Evolutionary conservation across 2,329 filamentous ascomycete genomes (phyloP), one percentile per base, ranked within the genome.

Genomic region (Myrmaecium sp.): DNA sequence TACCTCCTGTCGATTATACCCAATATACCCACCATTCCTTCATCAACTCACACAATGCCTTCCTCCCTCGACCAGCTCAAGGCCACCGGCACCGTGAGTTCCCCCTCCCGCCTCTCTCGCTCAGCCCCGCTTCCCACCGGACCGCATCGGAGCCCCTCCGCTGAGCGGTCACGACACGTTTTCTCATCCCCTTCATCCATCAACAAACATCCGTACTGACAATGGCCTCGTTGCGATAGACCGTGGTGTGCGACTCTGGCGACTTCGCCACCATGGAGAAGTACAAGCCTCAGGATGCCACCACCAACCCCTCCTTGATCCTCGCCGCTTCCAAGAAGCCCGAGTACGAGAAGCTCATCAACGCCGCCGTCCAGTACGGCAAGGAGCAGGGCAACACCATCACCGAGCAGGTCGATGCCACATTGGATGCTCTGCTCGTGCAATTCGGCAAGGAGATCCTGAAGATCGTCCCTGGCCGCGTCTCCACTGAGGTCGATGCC

Each of bases 221-320:
- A 31, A 30, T 32, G 26, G 17, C 27, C 16, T 20, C 27, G 11
- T 23, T 22, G 29, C 8, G 21, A 41, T 51, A 89, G 82, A 78
- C 81, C 39, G 89, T 95, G 52, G 89, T 95, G 58, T 86, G 79
- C 58, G 89, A 95, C 66, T 93, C 86, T 59, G 89, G 84, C 75
- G 77, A 64, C 51, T 57, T 59, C 41, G 55, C 62, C 73, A 84
- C 84, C 58, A 98, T 98, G 58, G 84, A 69, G 67, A 94, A 95
- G 69, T 98, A 98, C 75, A 92, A 93, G 74, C 89, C 89, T 40
- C 84, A 98, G 69, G 89, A 98, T 80, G 89, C 89, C 52, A 98
- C 89, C 57, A 98, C 89, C 66, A 98, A 98, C 74, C 89, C 89
- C 33, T 95, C 89, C 37, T 70, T 98, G 55, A 95, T 98, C 60